Percentiles rank a stretch among this genome's conserved stretches.
Evolutionary conservation across 306 rosid genomes (phyloP).

Genomic region (Betula pendula): DNA sequence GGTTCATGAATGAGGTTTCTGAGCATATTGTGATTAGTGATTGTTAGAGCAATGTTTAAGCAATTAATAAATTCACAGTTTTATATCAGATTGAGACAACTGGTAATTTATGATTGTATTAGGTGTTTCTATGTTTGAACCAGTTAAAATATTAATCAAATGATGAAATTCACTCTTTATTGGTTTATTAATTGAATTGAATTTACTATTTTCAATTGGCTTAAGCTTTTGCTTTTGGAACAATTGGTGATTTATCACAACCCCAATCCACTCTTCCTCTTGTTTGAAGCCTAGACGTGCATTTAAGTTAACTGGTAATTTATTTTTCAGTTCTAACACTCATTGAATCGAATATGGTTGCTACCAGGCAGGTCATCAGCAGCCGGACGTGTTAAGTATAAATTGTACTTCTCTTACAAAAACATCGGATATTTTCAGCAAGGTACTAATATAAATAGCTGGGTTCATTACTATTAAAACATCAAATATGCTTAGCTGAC

Average conservation of each 20-base stretch:
- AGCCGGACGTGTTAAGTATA: slow-evolving; percentile 63
- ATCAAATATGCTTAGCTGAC: slow-evolving; percentile 25
- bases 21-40: no score
- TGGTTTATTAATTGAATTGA: no score
- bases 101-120: no score
- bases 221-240: no score
- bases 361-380: slow-evolving; percentile 51
- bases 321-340: slow-evolving; percentile 10
- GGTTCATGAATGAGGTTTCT: background rate
- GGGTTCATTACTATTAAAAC: background rate
- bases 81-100: no score
- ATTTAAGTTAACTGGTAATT: background rate
- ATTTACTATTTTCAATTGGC: no score
- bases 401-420: slow-evolving; percentile 71
- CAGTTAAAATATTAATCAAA: no score
- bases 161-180: no score
- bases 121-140: no score
- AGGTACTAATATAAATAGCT: slow-evolving; percentile 46
- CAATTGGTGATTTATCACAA: no score
- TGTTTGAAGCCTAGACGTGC: no score
- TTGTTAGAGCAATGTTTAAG: background rate
- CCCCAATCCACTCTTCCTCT: no score
- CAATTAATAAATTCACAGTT: background rate
- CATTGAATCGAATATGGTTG: background rate
- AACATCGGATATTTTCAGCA: slow-evolving; percentile 70